Conservation (phyloP, 2,329 filamentous ascomycete species). For the Curvularia lunata region DNA sequence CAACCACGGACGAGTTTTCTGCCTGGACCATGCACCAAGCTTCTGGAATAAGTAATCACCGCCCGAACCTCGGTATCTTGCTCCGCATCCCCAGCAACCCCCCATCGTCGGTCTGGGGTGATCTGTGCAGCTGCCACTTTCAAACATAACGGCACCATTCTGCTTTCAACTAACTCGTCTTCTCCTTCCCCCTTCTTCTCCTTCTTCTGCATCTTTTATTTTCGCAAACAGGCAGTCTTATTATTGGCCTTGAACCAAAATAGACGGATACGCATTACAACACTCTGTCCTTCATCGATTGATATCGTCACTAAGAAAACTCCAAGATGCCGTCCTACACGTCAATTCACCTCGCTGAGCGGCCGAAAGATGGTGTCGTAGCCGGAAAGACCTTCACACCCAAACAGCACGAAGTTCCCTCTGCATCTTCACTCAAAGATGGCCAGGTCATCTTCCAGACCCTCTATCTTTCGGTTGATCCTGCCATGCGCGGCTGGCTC, state of each 20-base stretch:
- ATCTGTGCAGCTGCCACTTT: constrained; percentile 24
- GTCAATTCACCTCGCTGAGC: constrained; percentile 66
- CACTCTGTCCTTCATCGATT: background rate
- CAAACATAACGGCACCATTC: background rate
- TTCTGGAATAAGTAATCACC: constrained; percentile 23
- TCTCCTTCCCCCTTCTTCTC: background rate
- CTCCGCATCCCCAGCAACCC: constrained; percentile 22
- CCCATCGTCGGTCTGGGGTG: constrained; percentile 16
- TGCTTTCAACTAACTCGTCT: background rate
- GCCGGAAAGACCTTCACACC: constrained; percentile 69
- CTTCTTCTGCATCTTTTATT: background rate
- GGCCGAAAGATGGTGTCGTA: constrained; percentile 66
- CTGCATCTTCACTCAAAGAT: constrained; percentile 61
- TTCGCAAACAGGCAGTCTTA: background rate
- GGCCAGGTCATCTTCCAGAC: constrained; percentile 66
- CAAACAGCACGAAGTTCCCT: constrained; percentile 57
- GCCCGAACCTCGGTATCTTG: constrained; percentile 31
- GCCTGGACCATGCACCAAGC: background rate
- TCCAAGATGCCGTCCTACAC: constrained; percentile 50
- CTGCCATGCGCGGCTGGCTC: constrained; percentile 78
- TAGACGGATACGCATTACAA: background rate
- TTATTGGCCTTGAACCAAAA: background rate
- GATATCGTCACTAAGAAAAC: background rate
- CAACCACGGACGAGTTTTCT: background rate
- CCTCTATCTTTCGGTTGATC: constrained; percentile 73